Conservation (phyloP, 345 rosid species). For the Reutealis trisperma region DNA sequence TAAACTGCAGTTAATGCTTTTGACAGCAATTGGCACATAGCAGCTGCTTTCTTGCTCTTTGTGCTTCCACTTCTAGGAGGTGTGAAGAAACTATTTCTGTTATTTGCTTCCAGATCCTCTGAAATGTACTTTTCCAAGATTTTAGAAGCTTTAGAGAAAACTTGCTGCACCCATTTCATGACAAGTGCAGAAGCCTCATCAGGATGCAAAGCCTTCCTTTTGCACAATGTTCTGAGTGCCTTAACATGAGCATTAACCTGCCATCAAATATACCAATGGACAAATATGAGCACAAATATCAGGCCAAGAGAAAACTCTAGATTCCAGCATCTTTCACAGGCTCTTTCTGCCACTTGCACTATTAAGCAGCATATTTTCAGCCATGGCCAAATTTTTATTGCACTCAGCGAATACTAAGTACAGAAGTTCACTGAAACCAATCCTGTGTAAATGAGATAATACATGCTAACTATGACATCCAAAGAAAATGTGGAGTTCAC, state of each 20-base stretch:
- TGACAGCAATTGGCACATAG: constrained; percentile 40
- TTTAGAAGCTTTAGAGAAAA: constrained; percentile 60
- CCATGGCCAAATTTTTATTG: not conserved
- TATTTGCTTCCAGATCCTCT: constrained; percentile 38
- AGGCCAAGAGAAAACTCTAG: not conserved
- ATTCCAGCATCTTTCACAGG: not conserved
- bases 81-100: constrained; percentile 48
- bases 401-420: not conserved
- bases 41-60: constrained; percentile 47
- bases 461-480: not conserved
- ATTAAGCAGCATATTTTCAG: not conserved
- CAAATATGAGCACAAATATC: not conserved
- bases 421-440: not conserved
- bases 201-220: constrained; percentile 57
- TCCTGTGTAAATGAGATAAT: not conserved
- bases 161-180: constrained; percentile 63
- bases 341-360: not conserved
- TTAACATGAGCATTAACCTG: constrained; percentile 95
- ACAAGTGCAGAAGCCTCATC: constrained; percentile 72
- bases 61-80: constrained; percentile 59
- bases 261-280: constrained; percentile 29
- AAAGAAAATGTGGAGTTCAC: not conserved
- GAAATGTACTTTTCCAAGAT: constrained; percentile 66
- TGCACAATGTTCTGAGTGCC: constrained; percentile 83
- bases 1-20: constrained; percentile 67